Base-by-base conservation (phyloP, 1,284 basidiomycete genomes). In the Prillingera fragicola region DNA sequence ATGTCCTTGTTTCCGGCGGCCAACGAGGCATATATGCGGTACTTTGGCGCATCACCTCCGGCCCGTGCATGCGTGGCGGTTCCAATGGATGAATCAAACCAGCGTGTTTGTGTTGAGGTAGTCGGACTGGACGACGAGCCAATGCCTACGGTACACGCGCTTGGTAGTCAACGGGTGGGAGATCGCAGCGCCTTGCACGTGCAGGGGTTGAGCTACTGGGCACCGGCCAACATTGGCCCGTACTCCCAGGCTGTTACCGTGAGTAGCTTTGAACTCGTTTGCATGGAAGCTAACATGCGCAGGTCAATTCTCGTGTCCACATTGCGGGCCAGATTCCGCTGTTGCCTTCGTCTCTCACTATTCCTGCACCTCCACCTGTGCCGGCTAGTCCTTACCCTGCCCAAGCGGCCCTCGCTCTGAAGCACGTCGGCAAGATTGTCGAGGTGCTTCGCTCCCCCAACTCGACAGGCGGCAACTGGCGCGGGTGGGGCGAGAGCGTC, bases 151-250 rank as follows among this genome's bases (percentile, higher is more conserved):
- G 28, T 17, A 23, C 15, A n/a, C n/a, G n/a, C n/a, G n/a, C n/a
- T n/a, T n/a, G n/a, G n/a, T 18, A 8, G 32, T 15, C 8, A 18
- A 8, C 12, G 19, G 32, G 32, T 7, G 19, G 32, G 17, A 33
- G 32, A 12, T 13, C 14, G 32, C 29, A 79, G 79, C 45, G 82
- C 85, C 0, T 74, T 97, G 29, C 94, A 98, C 63, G 92, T 98
- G 0, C 94, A 97, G 69, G 80, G 88, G 13, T 69, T 94, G 44
- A 92, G 89, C 63, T 97, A 96, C 65, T 98, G 94, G 94, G 94
- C 92, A 14, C 90, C 94, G 10, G 92, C 94, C 3, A 98, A 96
- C 65, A 97, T 98, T 43, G 94, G 95, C 0, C 94, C 94, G 3
- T 98, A 97, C 68, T 92, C 90, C 1, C 94, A 98, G 71, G 84